These are phyloP conservation scores for Xerocomus amazonicus DNA, from an alignment of 1,284 basidiomycete species.

Conservation along the genomic window DNA sequence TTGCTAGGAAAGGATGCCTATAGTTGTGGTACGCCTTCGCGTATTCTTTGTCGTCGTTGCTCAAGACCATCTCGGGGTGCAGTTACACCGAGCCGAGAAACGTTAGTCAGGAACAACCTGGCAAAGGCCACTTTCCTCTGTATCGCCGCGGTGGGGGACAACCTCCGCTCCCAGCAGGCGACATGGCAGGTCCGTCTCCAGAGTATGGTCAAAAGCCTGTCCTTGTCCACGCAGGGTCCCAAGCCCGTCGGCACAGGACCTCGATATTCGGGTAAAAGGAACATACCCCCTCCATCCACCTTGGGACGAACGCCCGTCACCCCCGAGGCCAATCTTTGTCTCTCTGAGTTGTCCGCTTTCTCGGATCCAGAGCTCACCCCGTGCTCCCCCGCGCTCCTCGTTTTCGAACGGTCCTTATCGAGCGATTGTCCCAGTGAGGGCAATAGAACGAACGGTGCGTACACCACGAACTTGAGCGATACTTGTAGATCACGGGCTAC, in stretches of 20 bases:
- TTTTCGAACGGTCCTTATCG: conserved; percentile 12
- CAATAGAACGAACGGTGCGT: neutral
- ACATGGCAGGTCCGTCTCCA: conserved; percentile 16
- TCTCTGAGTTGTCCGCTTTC: neutral
- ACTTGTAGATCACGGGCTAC: neutral
- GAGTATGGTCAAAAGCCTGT: neutral
- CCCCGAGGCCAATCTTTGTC: too few species aligned
- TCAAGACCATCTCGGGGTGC: neutral
- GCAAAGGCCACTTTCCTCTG: conserved; percentile 11
- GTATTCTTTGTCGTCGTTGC: neutral
- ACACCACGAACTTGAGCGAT: neutral
- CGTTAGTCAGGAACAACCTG: conserved; percentile 5
- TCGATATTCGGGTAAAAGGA: too few species aligned
- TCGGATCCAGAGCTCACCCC: neutral
- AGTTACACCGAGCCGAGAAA: conserved; percentile 6
- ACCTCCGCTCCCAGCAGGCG: conserved; percentile 13
- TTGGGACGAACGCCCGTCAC: neutral
- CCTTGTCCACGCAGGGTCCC: neutral
- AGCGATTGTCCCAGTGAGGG: conserved; percentile 14
- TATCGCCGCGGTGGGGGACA: conserved; percentile 10
- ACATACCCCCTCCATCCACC: neutral
- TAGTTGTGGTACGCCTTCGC: neutral
- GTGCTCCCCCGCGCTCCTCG: conserved; percentile 3
- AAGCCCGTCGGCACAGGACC: neutral
- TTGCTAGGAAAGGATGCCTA: conserved; percentile 2